These are phyloP conservation scores for Neurospora sublineolata DNA, from an alignment of 495 filamentous ascomycete species.

Conservation along the genomic window DNA sequence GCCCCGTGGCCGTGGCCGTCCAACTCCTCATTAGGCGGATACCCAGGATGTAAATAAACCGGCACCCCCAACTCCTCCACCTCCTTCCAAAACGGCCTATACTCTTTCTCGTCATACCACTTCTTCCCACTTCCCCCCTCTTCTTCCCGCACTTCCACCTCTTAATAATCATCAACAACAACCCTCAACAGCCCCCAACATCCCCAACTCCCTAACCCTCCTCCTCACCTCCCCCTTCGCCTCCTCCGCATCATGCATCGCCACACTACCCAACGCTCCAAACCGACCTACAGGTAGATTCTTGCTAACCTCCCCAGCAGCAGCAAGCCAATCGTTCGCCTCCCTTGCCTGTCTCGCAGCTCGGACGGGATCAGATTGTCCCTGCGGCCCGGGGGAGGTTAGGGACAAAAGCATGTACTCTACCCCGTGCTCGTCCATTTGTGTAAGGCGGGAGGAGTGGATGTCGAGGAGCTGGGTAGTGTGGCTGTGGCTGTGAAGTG, in stretches of 20 bases:
- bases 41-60: constrained; percentile 49
- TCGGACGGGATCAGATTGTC: no score
- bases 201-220: constrained; percentile 43
- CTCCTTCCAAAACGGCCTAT: constrained; percentile 47
- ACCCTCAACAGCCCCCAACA: constrained; percentile 47
- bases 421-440: constrained; percentile 47
- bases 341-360: constrained; percentile 28
- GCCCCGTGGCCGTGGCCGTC: constrained; percentile 1
- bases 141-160: constrained; percentile 35
- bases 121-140: constrained; percentile 39
- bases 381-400: constrained; percentile 46
- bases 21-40: constrained; percentile 24
- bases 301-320: constrained; percentile 38
- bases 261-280: constrained; percentile 41
- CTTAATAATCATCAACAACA: constrained; percentile 49
- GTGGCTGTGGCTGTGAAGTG: neutral
- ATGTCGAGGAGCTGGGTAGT: constrained; percentile 25
- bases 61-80: constrained; percentile 49
- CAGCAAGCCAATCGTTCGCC: constrained; percentile 49
- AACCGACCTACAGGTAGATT: constrained; percentile 34
- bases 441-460: constrained; percentile 35
- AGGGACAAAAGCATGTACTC: constrained; percentile 50
- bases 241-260: constrained; percentile 34
- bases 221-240: constrained; percentile 45
- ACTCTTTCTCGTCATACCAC: constrained; percentile 52